phyloP scores from a whole-genome alignment of 352 stramenopile genomes.

The Globisporangium nunn region DNA sequence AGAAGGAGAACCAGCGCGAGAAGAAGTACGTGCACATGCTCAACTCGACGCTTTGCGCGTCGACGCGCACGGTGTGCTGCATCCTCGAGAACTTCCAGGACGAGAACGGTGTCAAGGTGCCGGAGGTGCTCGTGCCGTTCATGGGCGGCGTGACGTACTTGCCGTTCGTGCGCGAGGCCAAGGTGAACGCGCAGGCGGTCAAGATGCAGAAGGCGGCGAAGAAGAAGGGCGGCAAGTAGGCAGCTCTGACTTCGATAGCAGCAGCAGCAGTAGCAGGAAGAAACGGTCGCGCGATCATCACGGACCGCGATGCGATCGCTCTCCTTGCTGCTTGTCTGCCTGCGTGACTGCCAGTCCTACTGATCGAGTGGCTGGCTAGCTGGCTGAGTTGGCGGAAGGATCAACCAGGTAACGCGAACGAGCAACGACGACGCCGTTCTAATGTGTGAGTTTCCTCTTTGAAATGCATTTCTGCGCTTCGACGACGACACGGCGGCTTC shows the following conservation, averaged over 20 bases:
- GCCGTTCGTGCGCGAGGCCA: constrained; percentile 95
- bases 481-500: background rate
- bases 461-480: background rate
- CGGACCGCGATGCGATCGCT: background rate
- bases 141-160: constrained; percentile 98
- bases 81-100: constrained; percentile 99
- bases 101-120: constrained; percentile 94
- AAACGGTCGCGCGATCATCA: background rate
- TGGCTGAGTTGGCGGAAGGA: background rate
- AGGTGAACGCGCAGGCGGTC: constrained; percentile 85
- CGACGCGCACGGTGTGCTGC: constrained; percentile 97
- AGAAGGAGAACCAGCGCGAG: constrained; percentile 92
- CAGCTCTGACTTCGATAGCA: background rate
- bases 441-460: background rate
- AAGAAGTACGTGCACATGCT: constrained; percentile 99
- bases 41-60: constrained; percentile 98
- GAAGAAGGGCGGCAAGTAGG: constrained; percentile 82
- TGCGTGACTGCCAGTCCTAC: background rate
- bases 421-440: constrained; percentile 1
- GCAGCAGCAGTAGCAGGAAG: background rate
- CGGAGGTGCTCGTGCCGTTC: constrained; percentile 96
- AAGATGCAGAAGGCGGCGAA: constrained; percentile 95
- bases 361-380: background rate
- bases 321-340: background rate
- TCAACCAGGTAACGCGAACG: background rate